Evolutionary conservation across 2,329 filamentous ascomycete genomes (phyloP).

Genomic region (Alternaria gansuensis): DNA sequence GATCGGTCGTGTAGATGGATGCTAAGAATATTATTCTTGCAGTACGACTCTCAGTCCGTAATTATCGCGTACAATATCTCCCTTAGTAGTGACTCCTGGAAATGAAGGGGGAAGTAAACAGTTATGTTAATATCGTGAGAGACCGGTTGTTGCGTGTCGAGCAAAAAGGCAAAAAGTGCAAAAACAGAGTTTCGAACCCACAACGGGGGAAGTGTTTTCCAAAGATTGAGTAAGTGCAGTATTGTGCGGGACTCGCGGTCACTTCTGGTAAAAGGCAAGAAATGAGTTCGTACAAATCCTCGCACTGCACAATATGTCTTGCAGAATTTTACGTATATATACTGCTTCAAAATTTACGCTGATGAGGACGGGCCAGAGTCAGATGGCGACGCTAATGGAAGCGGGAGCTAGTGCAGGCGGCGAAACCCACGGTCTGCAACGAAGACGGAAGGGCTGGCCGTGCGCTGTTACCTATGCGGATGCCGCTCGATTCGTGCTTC

Average conservation of each 20-base stretch:
- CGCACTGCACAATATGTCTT: slow-evolving; percentile 64
- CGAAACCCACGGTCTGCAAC: slow-evolving; percentile 7
- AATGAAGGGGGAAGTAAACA: neutral
- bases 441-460: slow-evolving; percentile 12
- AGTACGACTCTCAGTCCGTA: neutral
- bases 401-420: neutral
- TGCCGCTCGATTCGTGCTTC: slow-evolving; percentile 4
- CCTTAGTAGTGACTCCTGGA: neutral
- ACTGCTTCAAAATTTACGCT: neutral
- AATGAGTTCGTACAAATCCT: slow-evolving; percentile 76
- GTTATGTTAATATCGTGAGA: too few species aligned
- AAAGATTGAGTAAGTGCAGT: slow-evolving; percentile 68
- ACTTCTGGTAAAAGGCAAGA: slow-evolving; percentile 85
- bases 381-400: neutral
- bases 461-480: slow-evolving; percentile 19
- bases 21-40: neutral
- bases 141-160: neutral
- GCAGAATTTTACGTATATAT: slow-evolving; percentile 17
- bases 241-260: slow-evolving; percentile 71
- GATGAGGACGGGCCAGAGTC: neutral
- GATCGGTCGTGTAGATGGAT: neutral
- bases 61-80: neutral
- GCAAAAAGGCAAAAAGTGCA: slow-evolving; percentile 22
- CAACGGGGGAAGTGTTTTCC: slow-evolving; percentile 52
- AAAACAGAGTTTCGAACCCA: slow-evolving; percentile 58